Conservation (phyloP, 1,139 yeast genomes). For the Magnusiomyces paraingens region DNA sequence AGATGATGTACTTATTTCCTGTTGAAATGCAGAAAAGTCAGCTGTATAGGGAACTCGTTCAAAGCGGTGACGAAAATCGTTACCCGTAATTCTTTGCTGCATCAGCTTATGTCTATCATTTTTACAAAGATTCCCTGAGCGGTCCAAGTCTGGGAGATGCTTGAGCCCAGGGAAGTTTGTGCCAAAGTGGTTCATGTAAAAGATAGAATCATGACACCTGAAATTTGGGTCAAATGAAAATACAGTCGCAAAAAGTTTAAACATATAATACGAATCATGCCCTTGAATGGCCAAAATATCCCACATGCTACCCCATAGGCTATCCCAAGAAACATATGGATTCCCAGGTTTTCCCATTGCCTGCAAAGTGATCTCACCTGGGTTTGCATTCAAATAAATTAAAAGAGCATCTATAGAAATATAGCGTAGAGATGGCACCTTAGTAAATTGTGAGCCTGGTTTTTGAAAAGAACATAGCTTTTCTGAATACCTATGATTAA, state of each 20-base stretch:
- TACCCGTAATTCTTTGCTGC: not conserved
- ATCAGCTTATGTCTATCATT: not conserved
- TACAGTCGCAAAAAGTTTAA: slow-evolving; percentile 5
- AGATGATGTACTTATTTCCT: not conserved
- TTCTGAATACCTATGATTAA: not conserved
- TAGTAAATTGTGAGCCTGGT: too few species aligned
- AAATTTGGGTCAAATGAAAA: not conserved
- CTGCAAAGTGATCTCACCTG: not conserved
- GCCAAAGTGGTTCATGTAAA: too few species aligned
- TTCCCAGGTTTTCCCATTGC: not conserved
- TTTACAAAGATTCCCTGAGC: not conserved
- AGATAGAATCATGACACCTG: not conserved
- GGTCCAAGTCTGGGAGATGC: not conserved
- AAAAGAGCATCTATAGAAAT: not conserved
- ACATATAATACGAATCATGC: not conserved
- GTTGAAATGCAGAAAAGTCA: not conserved
- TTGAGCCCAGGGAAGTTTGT: not conserved
- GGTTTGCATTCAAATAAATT: not conserved
- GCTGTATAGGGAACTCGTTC: not conserved
- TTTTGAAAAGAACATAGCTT: too few species aligned
- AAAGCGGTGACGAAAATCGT: not conserved
- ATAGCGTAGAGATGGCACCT: not conserved
- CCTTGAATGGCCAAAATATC: not conserved
- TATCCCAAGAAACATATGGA: not conserved
- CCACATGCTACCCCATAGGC: not conserved